Percentiles rank a stretch among this genome's conserved stretches.
Conservation (phyloP, 345 rosid genomes). For the Citrus trifoliata region DNA sequence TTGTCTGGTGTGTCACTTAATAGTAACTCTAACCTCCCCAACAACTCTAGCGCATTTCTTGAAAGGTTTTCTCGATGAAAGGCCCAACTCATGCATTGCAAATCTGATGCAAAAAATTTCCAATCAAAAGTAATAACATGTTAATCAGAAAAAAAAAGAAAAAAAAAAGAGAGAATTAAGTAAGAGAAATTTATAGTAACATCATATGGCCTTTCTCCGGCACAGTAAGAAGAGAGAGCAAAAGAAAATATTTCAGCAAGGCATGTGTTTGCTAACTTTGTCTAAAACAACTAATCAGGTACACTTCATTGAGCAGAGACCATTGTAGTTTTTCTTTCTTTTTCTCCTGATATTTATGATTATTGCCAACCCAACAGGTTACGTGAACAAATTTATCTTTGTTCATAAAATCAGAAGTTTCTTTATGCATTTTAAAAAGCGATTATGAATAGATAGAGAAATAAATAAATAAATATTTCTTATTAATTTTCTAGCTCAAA, state of each 20-base stretch:
- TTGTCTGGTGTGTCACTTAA: neutral
- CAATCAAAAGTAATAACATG: neutral
- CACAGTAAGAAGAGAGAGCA: neutral
- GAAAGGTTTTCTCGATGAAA: conserved; percentile 83
- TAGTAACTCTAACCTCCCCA: conserved; percentile 65
- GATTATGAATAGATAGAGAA: too few relatives aligned
- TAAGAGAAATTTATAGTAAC: neutral
- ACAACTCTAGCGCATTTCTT: conserved; percentile 99
- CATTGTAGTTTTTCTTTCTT: too few relatives aligned
- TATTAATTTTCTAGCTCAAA: too few relatives aligned
- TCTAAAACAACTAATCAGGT: neutral
- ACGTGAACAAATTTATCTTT: too few relatives aligned
- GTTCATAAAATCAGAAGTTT: too few relatives aligned
- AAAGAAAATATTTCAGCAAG: neutral
- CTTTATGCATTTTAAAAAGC: too few relatives aligned
- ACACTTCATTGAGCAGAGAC: too few relatives aligned
- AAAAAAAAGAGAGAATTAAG: neutral
- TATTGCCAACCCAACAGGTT: too few relatives aligned
- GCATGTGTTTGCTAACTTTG: neutral
- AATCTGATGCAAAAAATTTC: conserved; percentile 40
- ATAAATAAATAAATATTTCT: too few relatives aligned
- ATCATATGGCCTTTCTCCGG: neutral
- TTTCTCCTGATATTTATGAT: too few relatives aligned
- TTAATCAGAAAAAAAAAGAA: neutral
- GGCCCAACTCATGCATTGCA: conserved; percentile 96